A percentile compares a stretch with the other conserved stretches of the same genome.
Conservation (phyloP, 2,329 filamentous ascomycete species). For the Aspergillus tamarii region DNA sequence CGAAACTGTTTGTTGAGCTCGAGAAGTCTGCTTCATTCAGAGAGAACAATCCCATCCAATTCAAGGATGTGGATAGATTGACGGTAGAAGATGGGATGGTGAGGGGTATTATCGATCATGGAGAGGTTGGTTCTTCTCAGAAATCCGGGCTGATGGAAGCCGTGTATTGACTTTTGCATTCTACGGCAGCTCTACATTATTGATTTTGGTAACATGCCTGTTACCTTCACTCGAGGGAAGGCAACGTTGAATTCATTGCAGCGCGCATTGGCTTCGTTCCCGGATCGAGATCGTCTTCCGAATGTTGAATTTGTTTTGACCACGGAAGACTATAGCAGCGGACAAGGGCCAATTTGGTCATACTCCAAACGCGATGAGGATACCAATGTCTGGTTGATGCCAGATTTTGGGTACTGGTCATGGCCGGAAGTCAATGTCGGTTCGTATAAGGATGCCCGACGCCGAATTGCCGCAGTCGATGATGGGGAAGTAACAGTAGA, state of each 20-base stretch:
- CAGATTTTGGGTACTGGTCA: conserved; percentile 58
- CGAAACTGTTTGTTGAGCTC: conserved; percentile 42
- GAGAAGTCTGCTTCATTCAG: conserved; percentile 34
- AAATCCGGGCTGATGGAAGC: not conserved
- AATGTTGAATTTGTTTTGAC: conserved; percentile 55
- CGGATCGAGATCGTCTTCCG: conserved; percentile 45
- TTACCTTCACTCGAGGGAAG: conserved; percentile 40
- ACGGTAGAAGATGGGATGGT: conserved; percentile 40
- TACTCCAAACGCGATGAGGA: conserved; percentile 47
- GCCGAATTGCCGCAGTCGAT: conserved; percentile 42
- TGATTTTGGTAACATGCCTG: conserved; percentile 37
- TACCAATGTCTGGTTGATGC: conserved; percentile 53
- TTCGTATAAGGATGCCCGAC: conserved; percentile 47
- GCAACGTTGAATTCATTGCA: conserved; percentile 53
- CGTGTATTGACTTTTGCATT: not conserved
- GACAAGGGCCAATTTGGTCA: conserved; percentile 44
- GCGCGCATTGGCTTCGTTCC: conserved; percentile 49
- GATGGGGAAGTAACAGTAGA: conserved; percentile 28
- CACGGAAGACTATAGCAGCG: conserved; percentile 48
- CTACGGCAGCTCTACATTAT: conserved; percentile 40
- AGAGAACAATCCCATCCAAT: conserved; percentile 30
- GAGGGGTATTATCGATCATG: conserved; percentile 39
- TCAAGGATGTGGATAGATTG: conserved; percentile 38
- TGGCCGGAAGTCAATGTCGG: conserved; percentile 55
- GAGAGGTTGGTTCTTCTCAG: conserved; percentile 34